Conservation (phyloP, 305 asterid species). For the Solanum hybrid region DNA sequence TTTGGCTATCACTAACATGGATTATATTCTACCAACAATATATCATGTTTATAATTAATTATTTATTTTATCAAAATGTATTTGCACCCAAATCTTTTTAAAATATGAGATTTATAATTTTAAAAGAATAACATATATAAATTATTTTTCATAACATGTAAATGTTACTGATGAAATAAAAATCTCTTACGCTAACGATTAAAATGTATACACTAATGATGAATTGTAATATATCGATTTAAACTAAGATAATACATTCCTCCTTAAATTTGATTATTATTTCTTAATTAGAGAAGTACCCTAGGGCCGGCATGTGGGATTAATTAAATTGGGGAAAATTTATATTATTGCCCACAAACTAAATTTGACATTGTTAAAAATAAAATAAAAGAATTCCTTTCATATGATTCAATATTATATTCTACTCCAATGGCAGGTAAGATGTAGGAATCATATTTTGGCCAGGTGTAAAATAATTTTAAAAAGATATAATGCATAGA, state of each 20-base stretch:
- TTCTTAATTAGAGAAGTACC: neutral
- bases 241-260: neutral
- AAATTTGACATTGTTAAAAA: neutral
- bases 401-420: neutral
- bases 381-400: neutral
- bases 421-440: neutral
- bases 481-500: neutral
- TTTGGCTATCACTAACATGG: neutral
- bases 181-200: neutral
- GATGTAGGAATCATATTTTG: neutral
- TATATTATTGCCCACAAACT: neutral
- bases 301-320: neutral
- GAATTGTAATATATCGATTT: neutral
- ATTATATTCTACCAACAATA: neutral
- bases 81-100: neutral
- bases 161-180: neutral
- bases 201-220: neutral
- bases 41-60: neutral
- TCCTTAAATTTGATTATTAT: neutral
- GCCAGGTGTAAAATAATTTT: neutral
- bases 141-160: neutral
- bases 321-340: neutral
- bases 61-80: neutral
- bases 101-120: neutral
- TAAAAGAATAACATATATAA: neutral